Conservation (phyloP, 176 grass and related monocot genomes). For the Melocanna baccifera region DNA sequence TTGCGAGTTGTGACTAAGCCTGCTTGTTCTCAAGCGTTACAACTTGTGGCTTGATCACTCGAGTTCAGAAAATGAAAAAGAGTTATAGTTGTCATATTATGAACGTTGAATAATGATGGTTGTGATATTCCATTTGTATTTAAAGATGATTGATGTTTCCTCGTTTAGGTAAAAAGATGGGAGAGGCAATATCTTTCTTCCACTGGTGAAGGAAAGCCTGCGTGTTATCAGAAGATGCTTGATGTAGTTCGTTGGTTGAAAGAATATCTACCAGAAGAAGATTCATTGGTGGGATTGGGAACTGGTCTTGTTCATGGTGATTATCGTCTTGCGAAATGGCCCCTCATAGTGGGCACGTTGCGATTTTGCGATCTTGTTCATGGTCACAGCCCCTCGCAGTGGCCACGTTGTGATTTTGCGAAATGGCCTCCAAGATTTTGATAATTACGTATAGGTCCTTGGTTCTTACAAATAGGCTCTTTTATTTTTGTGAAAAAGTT, state of each 20-base stretch:
- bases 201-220: too few species aligned
- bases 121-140: neutral
- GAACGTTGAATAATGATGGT: neutral
- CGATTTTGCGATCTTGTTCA: too few species aligned
- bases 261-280: conserved; percentile 68
- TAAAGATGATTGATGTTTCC: conserved; percentile 1
- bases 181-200: conserved; percentile 80
- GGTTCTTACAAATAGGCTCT: too few species aligned
- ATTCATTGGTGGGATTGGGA: conserved; percentile 48
- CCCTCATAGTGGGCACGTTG: too few species aligned
- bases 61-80: neutral
- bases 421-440: too few species aligned
- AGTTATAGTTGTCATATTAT: neutral
- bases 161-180: conserved; percentile 80
- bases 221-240: conserved; percentile 77
- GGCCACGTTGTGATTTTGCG: too few species aligned
- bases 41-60: neutral
- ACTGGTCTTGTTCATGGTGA: conserved; percentile 93
- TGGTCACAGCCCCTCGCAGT: too few species aligned
- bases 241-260: conserved; percentile 78
- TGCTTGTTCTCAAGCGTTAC: neutral
- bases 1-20: neutral
- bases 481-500: too few species aligned
- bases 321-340: conserved; percentile 76
- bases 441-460: too few species aligned